Percentiles rank a stretch among this genome's conserved stretches.
These are phyloP conservation scores for Eimeria sp. DNA, from an alignment of 169 alveolate genomes.

Conservation along the genomic window DNA sequence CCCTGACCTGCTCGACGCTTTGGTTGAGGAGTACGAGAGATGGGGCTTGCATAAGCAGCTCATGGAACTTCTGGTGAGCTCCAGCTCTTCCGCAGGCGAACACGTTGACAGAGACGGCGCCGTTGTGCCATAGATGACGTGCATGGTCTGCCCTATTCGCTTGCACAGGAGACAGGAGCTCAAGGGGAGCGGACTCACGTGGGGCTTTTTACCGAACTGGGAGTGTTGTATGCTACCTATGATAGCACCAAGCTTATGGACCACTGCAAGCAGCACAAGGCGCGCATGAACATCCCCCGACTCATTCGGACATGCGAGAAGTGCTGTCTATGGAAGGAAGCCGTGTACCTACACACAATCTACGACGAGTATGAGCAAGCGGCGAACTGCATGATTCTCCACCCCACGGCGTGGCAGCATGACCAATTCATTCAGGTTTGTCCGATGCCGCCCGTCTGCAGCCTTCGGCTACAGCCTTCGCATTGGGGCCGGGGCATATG, in stretches of 20 bases:
- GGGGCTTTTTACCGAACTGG: conserved; percentile 99
- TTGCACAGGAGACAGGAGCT: conserved; percentile 86
- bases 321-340: conserved; percentile 87
- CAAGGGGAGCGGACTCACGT: conserved; percentile 94
- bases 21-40: conserved; percentile 96
- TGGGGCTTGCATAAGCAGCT: conserved; percentile 96
- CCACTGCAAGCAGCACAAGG: conserved; percentile 91
- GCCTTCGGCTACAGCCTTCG: not conserved
- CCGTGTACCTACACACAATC: conserved; percentile 97
- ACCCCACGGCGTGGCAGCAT: conserved; percentile 98
- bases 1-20: conserved; percentile 99
- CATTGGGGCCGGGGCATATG: not conserved
- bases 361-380: conserved; percentile 99
- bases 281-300: conserved; percentile 95
- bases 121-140: not conserved
- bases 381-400: conserved; percentile 97
- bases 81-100: not conserved
- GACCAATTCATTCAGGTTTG: conserved; percentile 94
- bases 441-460: not conserved
- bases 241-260: conserved; percentile 98
- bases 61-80: conserved; percentile 91
- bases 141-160: not conserved
- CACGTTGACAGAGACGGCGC: not conserved
- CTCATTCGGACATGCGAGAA: conserved; percentile 96
- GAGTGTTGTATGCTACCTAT: conserved; percentile 98